phyloP scores from a whole-genome alignment of 495 filamentous ascomycete genomes.

The Pyrenopolyporus hunteri region DNA sequence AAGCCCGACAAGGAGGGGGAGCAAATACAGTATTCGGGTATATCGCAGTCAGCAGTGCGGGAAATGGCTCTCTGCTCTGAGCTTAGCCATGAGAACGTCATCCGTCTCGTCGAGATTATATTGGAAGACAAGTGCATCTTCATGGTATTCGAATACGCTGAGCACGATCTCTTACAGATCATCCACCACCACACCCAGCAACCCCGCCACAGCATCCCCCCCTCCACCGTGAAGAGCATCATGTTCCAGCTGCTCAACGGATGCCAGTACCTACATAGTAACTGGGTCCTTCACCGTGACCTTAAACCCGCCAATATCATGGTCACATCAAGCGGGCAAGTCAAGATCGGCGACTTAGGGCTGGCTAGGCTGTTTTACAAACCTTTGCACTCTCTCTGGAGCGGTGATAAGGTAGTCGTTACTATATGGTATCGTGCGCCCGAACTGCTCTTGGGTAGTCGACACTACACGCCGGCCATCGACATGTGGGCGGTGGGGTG shows the following conservation, averaged over 20 bases:
- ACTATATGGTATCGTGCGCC: conserved; percentile 99
- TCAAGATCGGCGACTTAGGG: conserved; percentile 93
- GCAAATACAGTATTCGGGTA: conserved; percentile 90
- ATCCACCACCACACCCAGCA: conserved; percentile 97
- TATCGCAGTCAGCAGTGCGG: conserved; percentile 94
- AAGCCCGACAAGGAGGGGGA: conserved; percentile 99
- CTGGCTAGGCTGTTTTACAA: conserved; percentile 93
- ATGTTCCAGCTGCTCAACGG: conserved; percentile 95
- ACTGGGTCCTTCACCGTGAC: conserved; percentile 97
- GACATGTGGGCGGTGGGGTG: conserved; percentile 98
- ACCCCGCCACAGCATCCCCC: conserved; percentile 83
- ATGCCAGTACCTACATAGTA: conserved; percentile 90
- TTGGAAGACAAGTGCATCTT: conserved; percentile 99
- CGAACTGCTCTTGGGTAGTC: conserved; percentile 85
- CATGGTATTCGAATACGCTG: conserved; percentile 99
- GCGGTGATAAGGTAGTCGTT: conserved; percentile 96
- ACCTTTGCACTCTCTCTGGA: conserved; percentile 86
- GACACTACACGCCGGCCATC: conserved; percentile 95
- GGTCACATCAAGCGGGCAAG: conserved; percentile 86
- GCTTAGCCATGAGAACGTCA: conserved; percentile 85
- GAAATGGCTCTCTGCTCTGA: conserved; percentile 99
- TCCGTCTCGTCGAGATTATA: conserved; percentile 93
- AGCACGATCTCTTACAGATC: conserved; percentile 96
- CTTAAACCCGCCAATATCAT: conserved; percentile 99
- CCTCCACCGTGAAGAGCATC: conserved; percentile 85